Evolutionary conservation across 306 rosid genomes (phyloP).

Genomic region (Fagus crenata): DNA sequence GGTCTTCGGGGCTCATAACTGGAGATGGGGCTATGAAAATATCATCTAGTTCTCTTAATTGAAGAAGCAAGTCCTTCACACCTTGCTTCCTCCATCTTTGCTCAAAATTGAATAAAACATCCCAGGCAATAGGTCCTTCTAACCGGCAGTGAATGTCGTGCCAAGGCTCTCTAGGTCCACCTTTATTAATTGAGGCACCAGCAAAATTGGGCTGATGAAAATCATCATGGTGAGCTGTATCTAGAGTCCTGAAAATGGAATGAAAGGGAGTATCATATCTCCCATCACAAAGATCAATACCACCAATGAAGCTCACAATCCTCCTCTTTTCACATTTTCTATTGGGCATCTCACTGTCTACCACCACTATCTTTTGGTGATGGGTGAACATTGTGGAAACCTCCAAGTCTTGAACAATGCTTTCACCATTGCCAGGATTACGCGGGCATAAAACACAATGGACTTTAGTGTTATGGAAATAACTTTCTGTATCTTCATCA

Average conservation of each 20-base stretch:
- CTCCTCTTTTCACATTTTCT: constrained; percentile 37
- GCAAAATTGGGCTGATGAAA: constrained; percentile 45
- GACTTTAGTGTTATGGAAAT: constrained; percentile 38
- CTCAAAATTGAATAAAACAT: constrained; percentile 49
- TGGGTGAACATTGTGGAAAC: constrained; percentile 53
- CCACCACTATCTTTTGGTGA: constrained; percentile 56
- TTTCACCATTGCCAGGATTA: constrained; percentile 36
- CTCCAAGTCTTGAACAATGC: constrained; percentile 33
- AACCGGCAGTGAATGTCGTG: constrained; percentile 48
- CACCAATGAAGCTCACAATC: constrained; percentile 51
- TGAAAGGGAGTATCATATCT: constrained; percentile 56
- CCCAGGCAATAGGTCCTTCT: constrained; percentile 56
- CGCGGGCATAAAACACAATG: constrained; percentile 49
- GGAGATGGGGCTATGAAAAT: constrained; percentile 35
- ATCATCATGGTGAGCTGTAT: constrained; percentile 36
- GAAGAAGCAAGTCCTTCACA: constrained; percentile 29
- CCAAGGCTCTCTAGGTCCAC: constrained; percentile 64
- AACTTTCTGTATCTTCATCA: constrained; percentile 48
- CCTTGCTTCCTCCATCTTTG: constrained; percentile 55
- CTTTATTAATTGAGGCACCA: constrained; percentile 38
- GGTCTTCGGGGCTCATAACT: constrained; percentile 29
- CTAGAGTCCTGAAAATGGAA: constrained; percentile 42
- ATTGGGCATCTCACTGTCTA: constrained; percentile 30
- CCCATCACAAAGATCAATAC: constrained; percentile 60
- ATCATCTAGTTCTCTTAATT: constrained; percentile 21